Evolutionary conservation across 305 asterid genomes (phyloP).

Genomic region (Nicotiana rustica): DNA sequence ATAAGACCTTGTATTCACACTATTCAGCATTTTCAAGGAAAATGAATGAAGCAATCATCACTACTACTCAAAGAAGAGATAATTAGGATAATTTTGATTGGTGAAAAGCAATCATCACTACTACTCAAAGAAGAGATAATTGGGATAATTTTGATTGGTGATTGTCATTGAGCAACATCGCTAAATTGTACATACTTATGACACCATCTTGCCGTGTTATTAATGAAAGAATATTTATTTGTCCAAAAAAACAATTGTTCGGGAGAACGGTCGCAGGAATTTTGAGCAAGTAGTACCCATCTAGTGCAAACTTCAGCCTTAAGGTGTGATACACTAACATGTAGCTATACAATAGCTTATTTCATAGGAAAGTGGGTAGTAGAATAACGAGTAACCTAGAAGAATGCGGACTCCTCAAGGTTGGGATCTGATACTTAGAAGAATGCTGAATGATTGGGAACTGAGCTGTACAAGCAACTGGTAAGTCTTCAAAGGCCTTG

Average conservation of each 20-base stretch:
- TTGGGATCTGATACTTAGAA: too few relatives aligned
- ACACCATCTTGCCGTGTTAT: background rate
- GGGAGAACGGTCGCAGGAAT: background rate
- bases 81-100: background rate
- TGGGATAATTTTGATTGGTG: background rate
- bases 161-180: background rate
- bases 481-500: too few relatives aligned
- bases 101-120: background rate
- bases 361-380: background rate
- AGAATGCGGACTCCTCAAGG: too few relatives aligned
- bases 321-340: background rate
- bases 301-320: background rate
- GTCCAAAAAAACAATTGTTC: background rate
- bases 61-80: constrained; percentile 14
- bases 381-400: background rate
- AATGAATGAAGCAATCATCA: constrained; percentile 24
- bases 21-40: background rate
- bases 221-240: background rate
- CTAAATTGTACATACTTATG: background rate
- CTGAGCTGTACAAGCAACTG: too few relatives aligned
- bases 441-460: too few relatives aligned
- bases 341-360: background rate
- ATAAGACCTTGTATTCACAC: background rate
- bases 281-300: constrained; percentile 12
- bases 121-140: constrained; percentile 24